Conservation (phyloP, 495 filamentous ascomycete species). For the Lasiosphaeria hispida region DNA sequence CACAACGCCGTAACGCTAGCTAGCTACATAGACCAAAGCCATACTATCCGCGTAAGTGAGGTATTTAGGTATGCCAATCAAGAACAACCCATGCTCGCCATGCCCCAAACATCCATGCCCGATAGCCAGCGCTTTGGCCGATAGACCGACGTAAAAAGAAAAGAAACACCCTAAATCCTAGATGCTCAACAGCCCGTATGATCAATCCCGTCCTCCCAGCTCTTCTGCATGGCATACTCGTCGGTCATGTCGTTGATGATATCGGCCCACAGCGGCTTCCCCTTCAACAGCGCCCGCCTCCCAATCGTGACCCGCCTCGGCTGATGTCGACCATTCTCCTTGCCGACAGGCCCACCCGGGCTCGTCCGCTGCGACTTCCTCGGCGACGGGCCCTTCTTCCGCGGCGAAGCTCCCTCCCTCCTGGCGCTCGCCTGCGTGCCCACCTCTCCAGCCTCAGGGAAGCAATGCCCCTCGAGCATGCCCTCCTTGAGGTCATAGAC, state of each 20-base stretch:
- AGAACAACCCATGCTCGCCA: no score
- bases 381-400: background rate
- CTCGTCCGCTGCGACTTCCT: background rate
- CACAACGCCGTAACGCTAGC: no score
- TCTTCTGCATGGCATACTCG: constrained; percentile 2
- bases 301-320: constrained; percentile 39
- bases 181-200: no score
- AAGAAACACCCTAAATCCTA: no score
- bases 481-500: constrained; percentile 63
- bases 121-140: background rate
- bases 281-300: constrained; percentile 37
- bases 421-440: background rate
- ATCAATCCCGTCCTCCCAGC: no score
- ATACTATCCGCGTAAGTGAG: no score
- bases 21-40: no score
- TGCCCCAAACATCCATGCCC: no score
- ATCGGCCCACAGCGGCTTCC: constrained; percentile 44
- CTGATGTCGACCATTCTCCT: constrained; percentile 29
- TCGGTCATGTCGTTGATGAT: constrained; percentile 49
- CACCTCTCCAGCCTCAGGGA: constrained; percentile 38
- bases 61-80: no score
- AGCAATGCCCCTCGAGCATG: constrained; percentile 66
- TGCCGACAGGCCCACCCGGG: constrained; percentile 1
- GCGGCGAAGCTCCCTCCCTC: background rate
- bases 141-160: constrained; percentile 14